Evolutionary conservation across 2,329 filamentous ascomycete species (phyloP).

Genomic region (Xylariaceae sp.): DNA sequence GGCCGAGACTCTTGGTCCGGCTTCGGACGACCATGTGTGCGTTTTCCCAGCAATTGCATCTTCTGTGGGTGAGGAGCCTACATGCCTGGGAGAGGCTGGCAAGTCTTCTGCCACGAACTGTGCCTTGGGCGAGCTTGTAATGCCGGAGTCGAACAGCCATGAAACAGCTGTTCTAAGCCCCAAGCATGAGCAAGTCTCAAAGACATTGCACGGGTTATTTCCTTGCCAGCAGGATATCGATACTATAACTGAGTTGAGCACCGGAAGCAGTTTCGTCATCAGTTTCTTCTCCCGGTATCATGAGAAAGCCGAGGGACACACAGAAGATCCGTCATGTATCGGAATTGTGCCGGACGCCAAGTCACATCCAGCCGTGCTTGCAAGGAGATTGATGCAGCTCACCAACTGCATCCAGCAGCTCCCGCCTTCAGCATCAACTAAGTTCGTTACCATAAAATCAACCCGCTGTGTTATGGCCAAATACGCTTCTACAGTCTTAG

Average conservation of each 20-base stretch:
- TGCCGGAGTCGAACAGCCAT: constrained; percentile 21
- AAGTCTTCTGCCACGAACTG: background rate
- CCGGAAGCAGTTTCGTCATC: constrained; percentile 30
- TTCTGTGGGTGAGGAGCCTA: constrained; percentile 31
- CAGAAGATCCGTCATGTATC: constrained; percentile 25
- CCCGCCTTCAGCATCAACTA: constrained; percentile 32
- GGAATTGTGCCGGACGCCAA: constrained; percentile 27
- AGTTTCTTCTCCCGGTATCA: constrained; percentile 28
- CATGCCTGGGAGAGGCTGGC: constrained; percentile 13
- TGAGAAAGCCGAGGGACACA: constrained; percentile 28
- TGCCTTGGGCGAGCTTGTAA: constrained; percentile 13
- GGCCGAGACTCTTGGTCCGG: constrained; percentile 27
- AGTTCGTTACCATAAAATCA: constrained; percentile 28
- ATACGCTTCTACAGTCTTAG: constrained; percentile 34
- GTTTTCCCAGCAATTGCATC: constrained; percentile 30
- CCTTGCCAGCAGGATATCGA: constrained; percentile 36
- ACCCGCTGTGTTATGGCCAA: constrained; percentile 30
- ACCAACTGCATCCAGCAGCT: constrained; percentile 42
- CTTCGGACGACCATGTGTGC: constrained; percentile 29
- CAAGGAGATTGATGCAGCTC: constrained; percentile 45
- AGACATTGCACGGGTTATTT: constrained; percentile 33
- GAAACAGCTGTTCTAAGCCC: constrained; percentile 20
- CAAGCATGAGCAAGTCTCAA: constrained; percentile 35
- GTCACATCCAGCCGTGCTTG: constrained; percentile 46
- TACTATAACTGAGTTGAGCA: constrained; percentile 28